Evolutionary conservation across 129 eudicot species (phyloP), one percentile per base, ranked within the genome.

Genomic region (Flaveria sonorensis): DNA sequence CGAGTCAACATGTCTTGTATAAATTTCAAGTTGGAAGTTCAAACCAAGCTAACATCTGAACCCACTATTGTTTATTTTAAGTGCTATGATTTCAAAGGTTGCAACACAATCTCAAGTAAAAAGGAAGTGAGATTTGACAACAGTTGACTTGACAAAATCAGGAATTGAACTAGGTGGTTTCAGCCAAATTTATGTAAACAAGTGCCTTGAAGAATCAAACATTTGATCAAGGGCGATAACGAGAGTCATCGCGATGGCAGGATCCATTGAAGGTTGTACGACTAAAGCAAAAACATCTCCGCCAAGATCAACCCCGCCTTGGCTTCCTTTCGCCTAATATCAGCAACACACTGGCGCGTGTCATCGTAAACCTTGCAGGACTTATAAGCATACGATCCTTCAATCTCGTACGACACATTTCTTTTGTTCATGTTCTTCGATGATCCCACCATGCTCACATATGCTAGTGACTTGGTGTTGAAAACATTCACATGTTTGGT

Each of bases 141-240:
- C 2, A 47, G 13, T 10, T 47, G n/a, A 47, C n/a, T 13, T 47
- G 4, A 47, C n/a, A 47, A 47, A 12, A 3, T 10, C 2, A 47
- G 4, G 52, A 11, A 12, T 14, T 48, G n/a, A 11, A 48, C 53
- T 14, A 48, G 53, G n/a, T 7, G 3, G 12, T 48, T n/a, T 0
- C 0, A 13, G 0, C 68, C 81, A 53, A 18, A 18, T 18, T 53
- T n/a, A 53, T n/a, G 61, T 7, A 18, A 6, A 19, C 8, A 71
- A 50, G 6, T 8, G 65, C 18, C 51, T 39, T 2, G 67, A 73
- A 21, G 68, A 13, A 56, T 61, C 77, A 20, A 73, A 73, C 77
- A 85, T 83, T 48, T 79, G 85, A 64, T 88, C 92, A 18, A 88
- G 86, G 26, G 82, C 74, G 7, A 88, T 74, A 4, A 88, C 80